Evolutionary conservation across 1,139 yeast genomes (phyloP).

Genomic region (Suhomyces bribrorum): DNA sequence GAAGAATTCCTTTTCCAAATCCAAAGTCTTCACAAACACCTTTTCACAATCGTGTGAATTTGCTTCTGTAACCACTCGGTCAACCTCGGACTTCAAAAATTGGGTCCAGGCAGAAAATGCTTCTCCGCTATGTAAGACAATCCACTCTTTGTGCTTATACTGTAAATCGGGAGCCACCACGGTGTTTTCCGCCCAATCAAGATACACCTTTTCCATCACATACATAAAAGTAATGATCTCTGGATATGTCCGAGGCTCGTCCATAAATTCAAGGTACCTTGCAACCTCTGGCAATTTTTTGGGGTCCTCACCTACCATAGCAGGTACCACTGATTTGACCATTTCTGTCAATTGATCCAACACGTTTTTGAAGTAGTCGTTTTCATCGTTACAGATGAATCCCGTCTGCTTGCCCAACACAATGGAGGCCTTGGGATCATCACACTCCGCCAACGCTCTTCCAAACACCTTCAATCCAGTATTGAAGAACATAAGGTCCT

Average conservation of each 20-base stretch:
- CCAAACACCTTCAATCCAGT: constrained; percentile 46
- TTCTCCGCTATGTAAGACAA: constrained; percentile 50
- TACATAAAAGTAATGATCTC: constrained; percentile 48
- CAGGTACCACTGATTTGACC: constrained; percentile 19
- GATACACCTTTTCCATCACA: constrained; percentile 52
- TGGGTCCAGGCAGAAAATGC: constrained; percentile 49
- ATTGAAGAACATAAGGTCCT: constrained; percentile 51
- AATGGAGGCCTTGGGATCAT: constrained; percentile 36
- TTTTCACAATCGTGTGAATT: constrained; percentile 26
- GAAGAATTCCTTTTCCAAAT: constrained; percentile 47
- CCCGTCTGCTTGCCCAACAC: constrained; percentile 53
- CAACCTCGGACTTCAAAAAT: constrained; percentile 46
- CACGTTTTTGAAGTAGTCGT: constrained; percentile 44
- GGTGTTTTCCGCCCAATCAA: constrained; percentile 49
- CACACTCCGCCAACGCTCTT: constrained; percentile 46
- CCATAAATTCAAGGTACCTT: constrained; percentile 38
- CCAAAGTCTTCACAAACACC: constrained; percentile 35
- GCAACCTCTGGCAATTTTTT: constrained; percentile 34
- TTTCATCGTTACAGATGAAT: constrained; percentile 49
- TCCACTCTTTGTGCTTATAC: constrained; percentile 54
- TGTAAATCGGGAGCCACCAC: constrained; percentile 30
- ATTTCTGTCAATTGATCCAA: constrained; percentile 32
- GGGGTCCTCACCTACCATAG: constrained; percentile 19
- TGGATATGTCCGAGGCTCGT: constrained; percentile 36
- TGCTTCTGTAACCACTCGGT: constrained; percentile 28